Conservation (phyloP, 2,329 filamentous ascomycete species). For the Aureobasidium melanogenum region DNA sequence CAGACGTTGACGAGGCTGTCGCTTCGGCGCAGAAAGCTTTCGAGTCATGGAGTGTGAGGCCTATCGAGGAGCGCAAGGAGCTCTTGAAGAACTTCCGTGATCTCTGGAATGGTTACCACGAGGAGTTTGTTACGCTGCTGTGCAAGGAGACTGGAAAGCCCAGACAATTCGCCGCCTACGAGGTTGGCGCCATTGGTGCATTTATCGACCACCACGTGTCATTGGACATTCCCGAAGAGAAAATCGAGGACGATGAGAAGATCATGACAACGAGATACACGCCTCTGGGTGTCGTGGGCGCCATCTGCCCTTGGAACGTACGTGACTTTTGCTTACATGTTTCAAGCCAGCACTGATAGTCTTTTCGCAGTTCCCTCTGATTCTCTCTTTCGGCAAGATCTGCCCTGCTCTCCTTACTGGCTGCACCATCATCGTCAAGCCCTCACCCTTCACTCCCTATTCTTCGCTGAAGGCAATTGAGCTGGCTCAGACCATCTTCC, state of each 20-base stretch:
- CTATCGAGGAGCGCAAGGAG: conserved; percentile 30
- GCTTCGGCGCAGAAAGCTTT: conserved; percentile 28
- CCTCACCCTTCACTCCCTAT: conserved; percentile 49
- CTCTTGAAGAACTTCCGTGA: conserved; percentile 26
- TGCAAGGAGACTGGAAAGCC: conserved; percentile 32
- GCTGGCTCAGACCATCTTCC: conserved; percentile 49
- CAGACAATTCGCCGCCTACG: conserved; percentile 32
- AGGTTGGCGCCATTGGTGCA: conserved; percentile 28
- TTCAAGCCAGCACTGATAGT: conserved; percentile 24
- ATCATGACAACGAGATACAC: conserved; percentile 37
- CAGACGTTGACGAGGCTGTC: conserved; percentile 32
- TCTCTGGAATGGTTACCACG: conserved; percentile 22
- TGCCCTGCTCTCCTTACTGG: conserved; percentile 46
- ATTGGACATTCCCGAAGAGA: conserved; percentile 31
- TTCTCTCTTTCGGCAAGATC: conserved; percentile 46
- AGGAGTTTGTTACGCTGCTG: conserved; percentile 28
- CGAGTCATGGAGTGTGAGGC: conserved; percentile 24
- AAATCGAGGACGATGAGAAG: conserved; percentile 38
- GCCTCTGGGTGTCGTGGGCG: conserved; percentile 39
- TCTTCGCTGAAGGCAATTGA: conserved; percentile 52
- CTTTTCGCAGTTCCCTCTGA: conserved; percentile 46
- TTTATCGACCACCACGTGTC: conserved; percentile 31
- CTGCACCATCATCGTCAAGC: conserved; percentile 31
- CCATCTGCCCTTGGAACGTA: conserved; percentile 39
- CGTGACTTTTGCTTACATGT: background rate